A percentile compares a stretch with the other conserved stretches of the same genome.
Evolutionary conservation across 768 basidiomycete species (phyloP).

Genomic region (Russula sp.): DNA sequence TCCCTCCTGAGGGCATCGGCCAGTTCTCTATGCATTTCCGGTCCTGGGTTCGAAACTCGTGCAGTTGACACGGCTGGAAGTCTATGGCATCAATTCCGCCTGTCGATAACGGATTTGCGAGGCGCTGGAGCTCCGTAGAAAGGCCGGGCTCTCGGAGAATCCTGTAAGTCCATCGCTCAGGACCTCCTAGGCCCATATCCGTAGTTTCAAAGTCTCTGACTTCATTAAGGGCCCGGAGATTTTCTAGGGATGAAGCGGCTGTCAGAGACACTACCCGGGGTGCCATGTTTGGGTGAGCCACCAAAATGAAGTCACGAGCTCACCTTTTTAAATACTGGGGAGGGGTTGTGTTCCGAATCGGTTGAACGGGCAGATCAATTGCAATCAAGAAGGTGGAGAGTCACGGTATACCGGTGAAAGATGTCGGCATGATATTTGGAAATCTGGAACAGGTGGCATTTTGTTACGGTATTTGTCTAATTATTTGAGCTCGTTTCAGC

Average conservation of each 20-base stretch:
- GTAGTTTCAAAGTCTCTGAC: conserved; percentile 46
- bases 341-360: neutral
- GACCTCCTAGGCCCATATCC: conserved; percentile 46
- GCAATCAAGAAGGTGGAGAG: conserved; percentile 7
- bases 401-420: neutral
- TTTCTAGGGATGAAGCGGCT: conserved; percentile 40
- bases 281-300: conserved; percentile 19
- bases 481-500: no score
- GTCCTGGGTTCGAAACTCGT: conserved; percentile 36
- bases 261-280: conserved; percentile 36
- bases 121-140: conserved; percentile 33
- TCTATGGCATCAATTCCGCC: conserved; percentile 33
- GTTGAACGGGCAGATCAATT: neutral
- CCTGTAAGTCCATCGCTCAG: conserved; percentile 48
- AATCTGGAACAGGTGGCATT: conserved; percentile 18
- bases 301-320: neutral
- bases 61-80: conserved; percentile 37
- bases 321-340: conserved; percentile 7
- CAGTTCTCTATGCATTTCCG: conserved; percentile 36
- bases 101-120: conserved; percentile 32
- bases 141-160: conserved; percentile 37
- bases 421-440: conserved; percentile 20
- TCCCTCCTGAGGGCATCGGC: conserved; percentile 32
- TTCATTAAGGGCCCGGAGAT: conserved; percentile 44
- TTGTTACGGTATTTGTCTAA: conserved; percentile 13